A percentile compares a stretch with the other conserved stretches of the same genome.
Conservation (phyloP, 805 yeast genomes). For the Naumovozyma baii region DNA sequence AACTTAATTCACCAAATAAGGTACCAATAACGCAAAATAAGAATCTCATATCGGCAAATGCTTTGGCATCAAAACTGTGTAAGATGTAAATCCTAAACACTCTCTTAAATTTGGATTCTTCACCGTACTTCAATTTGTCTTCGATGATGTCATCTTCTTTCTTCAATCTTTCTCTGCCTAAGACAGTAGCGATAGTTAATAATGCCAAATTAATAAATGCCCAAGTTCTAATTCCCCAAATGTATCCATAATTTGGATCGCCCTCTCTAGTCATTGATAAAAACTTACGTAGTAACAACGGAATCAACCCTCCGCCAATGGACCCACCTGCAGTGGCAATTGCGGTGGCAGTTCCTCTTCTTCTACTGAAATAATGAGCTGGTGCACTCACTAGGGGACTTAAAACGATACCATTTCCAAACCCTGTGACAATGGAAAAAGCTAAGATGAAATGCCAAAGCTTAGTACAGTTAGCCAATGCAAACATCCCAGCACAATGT, state of each 20-base stretch:
- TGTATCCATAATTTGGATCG: constrained; percentile 33
- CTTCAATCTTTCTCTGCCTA: constrained; percentile 39
- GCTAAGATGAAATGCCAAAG: constrained; percentile 53
- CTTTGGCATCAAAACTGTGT: constrained; percentile 29
- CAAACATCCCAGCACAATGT: constrained; percentile 42
- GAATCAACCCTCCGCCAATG: constrained; percentile 46
- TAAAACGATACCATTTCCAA: constrained; percentile 48
- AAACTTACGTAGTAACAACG: constrained; percentile 40
- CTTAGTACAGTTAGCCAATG: constrained; percentile 39
- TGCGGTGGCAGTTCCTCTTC: constrained; percentile 47
- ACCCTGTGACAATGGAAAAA: constrained; percentile 44
- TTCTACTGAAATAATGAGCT: constrained; percentile 53
- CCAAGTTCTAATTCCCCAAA: constrained; percentile 48
- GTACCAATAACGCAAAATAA: constrained; percentile 36
- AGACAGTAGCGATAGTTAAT: constrained; percentile 25
- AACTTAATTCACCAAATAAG: constrained; percentile 39
- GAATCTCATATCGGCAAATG: constrained; percentile 38
- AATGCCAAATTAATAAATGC: constrained; percentile 37
- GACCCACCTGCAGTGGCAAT: constrained; percentile 44
- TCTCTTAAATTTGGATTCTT: constrained; percentile 14
- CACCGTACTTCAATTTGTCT: constrained; percentile 13
- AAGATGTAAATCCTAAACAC: constrained; percentile 23
- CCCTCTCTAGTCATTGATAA: constrained; percentile 26
- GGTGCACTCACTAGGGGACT: constrained; percentile 51
- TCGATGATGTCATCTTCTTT: constrained; percentile 24